Percentiles rank a stretch among this genome's conserved stretches.
Conservation (phyloP, 2,329 filamentous ascomycete species). For the Colletotrichum tabaci region DNA sequence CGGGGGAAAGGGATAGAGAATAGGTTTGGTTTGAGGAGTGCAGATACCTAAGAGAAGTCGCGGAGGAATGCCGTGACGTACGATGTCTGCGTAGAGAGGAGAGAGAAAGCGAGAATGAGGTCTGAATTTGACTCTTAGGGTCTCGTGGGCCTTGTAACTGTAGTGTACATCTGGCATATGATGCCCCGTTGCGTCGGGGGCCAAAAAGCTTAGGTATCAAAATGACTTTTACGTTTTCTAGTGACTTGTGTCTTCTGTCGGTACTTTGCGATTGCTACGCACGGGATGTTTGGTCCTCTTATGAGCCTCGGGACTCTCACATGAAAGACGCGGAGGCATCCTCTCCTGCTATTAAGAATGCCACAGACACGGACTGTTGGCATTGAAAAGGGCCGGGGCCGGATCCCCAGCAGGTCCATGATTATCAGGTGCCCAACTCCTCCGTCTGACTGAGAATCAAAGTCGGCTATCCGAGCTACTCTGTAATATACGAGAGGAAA, state of each 20-base stretch:
- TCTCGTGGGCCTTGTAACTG: conserved; percentile 33
- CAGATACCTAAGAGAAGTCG: neutral
- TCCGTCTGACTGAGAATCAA: too few relatives aligned
- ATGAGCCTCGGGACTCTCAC: too few relatives aligned
- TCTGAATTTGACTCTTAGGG: conserved; percentile 3
- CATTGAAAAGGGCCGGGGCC: too few relatives aligned
- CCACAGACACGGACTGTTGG: too few relatives aligned
- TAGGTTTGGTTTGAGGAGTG: neutral
- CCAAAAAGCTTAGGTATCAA: conserved; percentile 31
- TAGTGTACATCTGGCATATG: conserved; percentile 41
- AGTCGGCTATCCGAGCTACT: too few relatives aligned
- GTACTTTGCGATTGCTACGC: too few relatives aligned
- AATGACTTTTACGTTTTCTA: conserved; percentile 39
- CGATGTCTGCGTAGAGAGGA: conserved; percentile 11
- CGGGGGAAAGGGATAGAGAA: neutral
- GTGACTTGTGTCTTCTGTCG: neutral
- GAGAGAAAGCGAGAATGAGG: conserved; percentile 9
- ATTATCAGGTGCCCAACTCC: too few relatives aligned
- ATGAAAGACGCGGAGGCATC: too few relatives aligned
- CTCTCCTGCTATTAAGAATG: too few relatives aligned
- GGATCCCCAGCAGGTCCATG: too few relatives aligned
- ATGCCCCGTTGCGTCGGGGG: conserved; percentile 3
- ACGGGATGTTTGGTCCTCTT: too few relatives aligned
- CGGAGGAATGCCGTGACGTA: neutral
- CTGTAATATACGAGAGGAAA: too few relatives aligned